phyloP scores from a whole-genome alignment of 371 early-diverging fungal species.

The Zopfochytrium polystomum region DNA sequence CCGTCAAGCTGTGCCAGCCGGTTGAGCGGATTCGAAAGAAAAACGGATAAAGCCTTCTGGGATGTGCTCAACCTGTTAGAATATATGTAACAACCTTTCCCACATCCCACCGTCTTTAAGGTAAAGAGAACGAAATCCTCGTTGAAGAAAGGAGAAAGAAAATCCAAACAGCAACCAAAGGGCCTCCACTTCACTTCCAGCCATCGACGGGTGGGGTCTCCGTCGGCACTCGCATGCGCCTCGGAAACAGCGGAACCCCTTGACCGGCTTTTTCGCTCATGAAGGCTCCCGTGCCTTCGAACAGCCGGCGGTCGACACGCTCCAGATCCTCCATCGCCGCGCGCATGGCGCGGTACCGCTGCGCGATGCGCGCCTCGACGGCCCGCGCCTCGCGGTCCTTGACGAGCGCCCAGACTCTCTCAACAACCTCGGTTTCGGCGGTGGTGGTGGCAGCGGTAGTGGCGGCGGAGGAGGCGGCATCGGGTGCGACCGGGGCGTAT shows the following conservation, averaged over 20 bases:
- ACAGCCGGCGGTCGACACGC: conserved; percentile 33
- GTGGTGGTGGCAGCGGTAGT: neutral
- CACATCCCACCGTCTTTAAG: no score
- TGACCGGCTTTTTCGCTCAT: neutral
- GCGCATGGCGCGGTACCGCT: conserved; percentile 37
- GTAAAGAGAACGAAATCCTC: no score
- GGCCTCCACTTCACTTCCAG: conserved; percentile 29
- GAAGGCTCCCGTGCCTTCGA: conserved; percentile 29
- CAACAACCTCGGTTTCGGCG: neutral
- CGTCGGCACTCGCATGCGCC: conserved; percentile 39
- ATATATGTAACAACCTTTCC: no score
- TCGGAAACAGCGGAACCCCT: conserved; percentile 25
- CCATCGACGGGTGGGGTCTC: conserved; percentile 38
- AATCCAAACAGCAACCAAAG: no score
- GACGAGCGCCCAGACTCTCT: conserved; percentile 28
- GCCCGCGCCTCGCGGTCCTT: conserved; percentile 33
- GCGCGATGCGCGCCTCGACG: conserved; percentile 23
- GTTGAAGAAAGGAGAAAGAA: no score
- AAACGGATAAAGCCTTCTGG: no score
- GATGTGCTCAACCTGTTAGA: no score
- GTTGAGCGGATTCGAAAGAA: no score
- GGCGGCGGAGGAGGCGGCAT: neutral
- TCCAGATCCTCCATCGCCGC: conserved; percentile 44
- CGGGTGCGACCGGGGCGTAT: neutral
- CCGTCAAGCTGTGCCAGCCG: no score